Evolutionary conservation across 2,329 filamentous ascomycete genomes (phyloP), one percentile per base, ranked within the genome.

Genomic region (Cephalotrichum gorgonifer): DNA sequence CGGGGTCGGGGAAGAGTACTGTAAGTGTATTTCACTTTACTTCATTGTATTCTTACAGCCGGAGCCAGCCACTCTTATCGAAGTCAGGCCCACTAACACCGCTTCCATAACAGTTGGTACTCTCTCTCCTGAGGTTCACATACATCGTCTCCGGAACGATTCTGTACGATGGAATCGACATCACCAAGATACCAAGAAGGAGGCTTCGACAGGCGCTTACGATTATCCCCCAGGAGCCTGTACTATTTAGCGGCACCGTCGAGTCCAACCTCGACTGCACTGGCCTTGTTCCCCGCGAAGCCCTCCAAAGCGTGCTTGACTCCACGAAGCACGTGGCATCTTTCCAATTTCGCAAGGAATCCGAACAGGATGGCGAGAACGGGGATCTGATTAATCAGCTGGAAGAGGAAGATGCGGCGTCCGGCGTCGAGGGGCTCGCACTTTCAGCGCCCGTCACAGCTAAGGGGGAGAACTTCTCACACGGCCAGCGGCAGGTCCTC

Each of bases 1-100:
- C 85, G 0, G 79, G 83, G 0, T 86, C 82, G 3, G 86, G 86
- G 2, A 90, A 90, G 63, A 85, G 80, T 35, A 89, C 86, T 0
- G 71, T 88, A 55, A 56, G 65, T 57, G 17, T 30, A 26, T 23
- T 12, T 25, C 11, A 22, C 5, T 25, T n/a, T n/a, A 14, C 20
- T 22, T 12, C 15, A 14, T 9, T 31, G 42, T 17, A 47, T 25
- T 43, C n/a, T 7, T 7, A 12, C 20, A 11, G 15, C 15, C 15
- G 30, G 15, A 15, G 15, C 15, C 30, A 31, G 30, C 30, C 11
- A 14, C 39, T 11, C 17, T 42, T 17, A 9, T 25, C 23, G 20
- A 20, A 11, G 39, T n/a, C n/a, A n/a, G n/a, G n/a, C 4, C 17
- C 22, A 12, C 25, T 44, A 22, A 39, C 35, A 39, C 17, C 35